Conservation (phyloP, 225 moss, liverwort and hornwort species). For the Polytrichum commune region DNA sequence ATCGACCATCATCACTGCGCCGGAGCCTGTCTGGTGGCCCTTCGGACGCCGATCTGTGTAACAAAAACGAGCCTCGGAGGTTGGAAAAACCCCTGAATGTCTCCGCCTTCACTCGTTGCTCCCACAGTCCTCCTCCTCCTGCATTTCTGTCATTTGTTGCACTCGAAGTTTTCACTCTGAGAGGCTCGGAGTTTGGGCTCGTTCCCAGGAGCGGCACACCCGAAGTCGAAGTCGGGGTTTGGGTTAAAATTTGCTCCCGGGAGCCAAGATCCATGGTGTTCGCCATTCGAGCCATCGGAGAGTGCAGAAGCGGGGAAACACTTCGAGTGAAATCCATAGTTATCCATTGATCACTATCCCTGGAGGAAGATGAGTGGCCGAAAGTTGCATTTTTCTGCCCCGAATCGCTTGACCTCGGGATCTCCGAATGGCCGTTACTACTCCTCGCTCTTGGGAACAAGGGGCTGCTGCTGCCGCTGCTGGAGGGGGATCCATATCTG, state of each 20-base stretch:
- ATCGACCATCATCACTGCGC: neutral
- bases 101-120: constrained; percentile 14
- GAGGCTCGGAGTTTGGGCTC: constrained; percentile 29
- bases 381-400: constrained; percentile 3
- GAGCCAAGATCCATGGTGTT: neutral
- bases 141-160: constrained; percentile 16
- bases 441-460: constrained; percentile 9
- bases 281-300: neutral
- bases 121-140: constrained; percentile 1
- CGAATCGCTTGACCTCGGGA: constrained; percentile 12
- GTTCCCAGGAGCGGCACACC: constrained; percentile 6
- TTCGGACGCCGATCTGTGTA: constrained; percentile 36
- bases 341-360: constrained; percentile 22
- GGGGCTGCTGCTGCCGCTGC: constrained; percentile 13
- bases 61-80: constrained; percentile 25
- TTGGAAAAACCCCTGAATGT: constrained; percentile 16
- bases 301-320: neutral
- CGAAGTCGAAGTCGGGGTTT: constrained; percentile 8
- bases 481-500: constrained; percentile 18
- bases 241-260: neutral
- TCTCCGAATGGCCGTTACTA: constrained; percentile 18
- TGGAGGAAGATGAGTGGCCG: constrained; percentile 18
- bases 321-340: constrained; percentile 9
- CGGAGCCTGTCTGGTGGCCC: constrained; percentile 1
- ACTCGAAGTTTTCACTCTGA: constrained; percentile 16